Evolutionary conservation across 768 basidiomycete genomes (phyloP).

Genomic region (Exsudoporus frostii): DNA sequence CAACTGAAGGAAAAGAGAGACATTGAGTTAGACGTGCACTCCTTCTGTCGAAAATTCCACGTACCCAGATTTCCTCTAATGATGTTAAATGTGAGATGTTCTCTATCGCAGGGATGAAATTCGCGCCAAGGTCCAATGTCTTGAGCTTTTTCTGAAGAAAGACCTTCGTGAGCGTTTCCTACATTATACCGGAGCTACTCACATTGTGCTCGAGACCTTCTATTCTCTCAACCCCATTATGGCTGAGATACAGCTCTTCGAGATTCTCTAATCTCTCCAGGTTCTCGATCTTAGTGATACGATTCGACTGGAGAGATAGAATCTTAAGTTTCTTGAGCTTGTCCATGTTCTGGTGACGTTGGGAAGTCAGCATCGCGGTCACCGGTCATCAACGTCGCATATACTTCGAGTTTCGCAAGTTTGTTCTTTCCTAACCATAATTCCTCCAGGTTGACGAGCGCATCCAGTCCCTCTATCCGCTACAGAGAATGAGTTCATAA

Average conservation of each 20-base stretch:
- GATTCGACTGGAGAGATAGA: conserved; percentile 89
- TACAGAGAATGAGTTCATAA: conserved; percentile 30
- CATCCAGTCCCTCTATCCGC: conserved; percentile 86
- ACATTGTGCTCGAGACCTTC: conserved; percentile 89
- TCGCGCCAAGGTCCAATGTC: conserved; percentile 86
- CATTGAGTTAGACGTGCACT: not conserved
- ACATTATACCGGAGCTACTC: conserved; percentile 20
- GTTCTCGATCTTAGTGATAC: conserved; percentile 84
- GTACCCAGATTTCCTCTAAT: conserved; percentile 94
- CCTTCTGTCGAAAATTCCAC: conserved; percentile 13
- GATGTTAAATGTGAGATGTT: conserved; percentile 71
- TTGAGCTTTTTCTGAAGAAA: conserved; percentile 56
- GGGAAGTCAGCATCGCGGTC: not conserved
- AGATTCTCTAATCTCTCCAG: conserved; percentile 69
- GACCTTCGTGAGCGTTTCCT: not conserved
- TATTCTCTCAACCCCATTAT: conserved; percentile 82
- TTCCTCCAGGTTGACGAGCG: conserved; percentile 80
- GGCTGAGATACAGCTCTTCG: conserved; percentile 90
- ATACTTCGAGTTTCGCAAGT: conserved; percentile 80
- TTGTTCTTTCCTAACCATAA: conserved; percentile 99
- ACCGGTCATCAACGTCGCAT: not conserved
- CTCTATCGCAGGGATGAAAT: conserved; percentile 76
- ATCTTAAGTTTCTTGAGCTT: conserved; percentile 74
- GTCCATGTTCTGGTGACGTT: conserved; percentile 54
- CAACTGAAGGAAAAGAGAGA: conserved; percentile 47